Percentiles rank a stretch among this genome's conserved stretches.
Conservation (phyloP, 495 filamentous ascomycete genomes). For the Filosporella fistucella region DNA sequence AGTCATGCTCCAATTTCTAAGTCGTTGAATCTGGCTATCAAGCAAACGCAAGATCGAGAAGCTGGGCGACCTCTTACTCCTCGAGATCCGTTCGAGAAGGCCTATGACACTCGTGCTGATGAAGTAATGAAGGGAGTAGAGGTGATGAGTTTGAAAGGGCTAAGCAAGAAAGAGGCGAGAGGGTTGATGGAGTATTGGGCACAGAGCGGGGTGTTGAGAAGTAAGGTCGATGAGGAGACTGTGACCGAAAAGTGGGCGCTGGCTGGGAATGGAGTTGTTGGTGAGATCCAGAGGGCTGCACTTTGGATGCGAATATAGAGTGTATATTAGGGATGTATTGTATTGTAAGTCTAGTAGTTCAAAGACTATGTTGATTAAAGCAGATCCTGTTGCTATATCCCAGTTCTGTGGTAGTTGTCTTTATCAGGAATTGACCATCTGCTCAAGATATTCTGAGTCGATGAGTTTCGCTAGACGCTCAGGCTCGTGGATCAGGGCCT, state of each 20-base stretch:
- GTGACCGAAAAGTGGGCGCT: slow-evolving; percentile 85
- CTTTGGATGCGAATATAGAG: slow-evolving; percentile 40
- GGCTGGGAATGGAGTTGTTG: slow-evolving; percentile 74
- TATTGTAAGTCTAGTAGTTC: no score
- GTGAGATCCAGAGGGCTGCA: slow-evolving; percentile 70
- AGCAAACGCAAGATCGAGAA: slow-evolving; percentile 27
- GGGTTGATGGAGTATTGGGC: slow-evolving; percentile 92
- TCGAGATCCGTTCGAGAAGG: slow-evolving; percentile 56
- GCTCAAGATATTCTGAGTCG: no score
- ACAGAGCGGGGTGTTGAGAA: slow-evolving; percentile 71
- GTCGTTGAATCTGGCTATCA: slow-evolving; percentile 61
- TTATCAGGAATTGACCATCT: no score
- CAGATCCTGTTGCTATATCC: no score
- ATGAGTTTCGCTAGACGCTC: no score
- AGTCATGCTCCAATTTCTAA: slow-evolving; percentile 59
- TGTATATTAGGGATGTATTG: background rate
- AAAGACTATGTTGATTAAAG: background rate
- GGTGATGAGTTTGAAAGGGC: slow-evolving; percentile 50
- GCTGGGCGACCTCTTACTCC: slow-evolving; percentile 41
- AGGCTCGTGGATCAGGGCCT: no score
- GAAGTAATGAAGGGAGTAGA: slow-evolving; percentile 49
- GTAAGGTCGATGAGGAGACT: slow-evolving; percentile 61
- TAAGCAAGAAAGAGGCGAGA: slow-evolving; percentile 72
- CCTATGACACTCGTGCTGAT: slow-evolving; percentile 63
- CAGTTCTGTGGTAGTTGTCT: background rate